Percentiles rank a stretch among this genome's conserved stretches.
Evolutionary conservation across 257 asterid species (phyloP).

Genomic region (Orobanche coerulescens): DNA sequence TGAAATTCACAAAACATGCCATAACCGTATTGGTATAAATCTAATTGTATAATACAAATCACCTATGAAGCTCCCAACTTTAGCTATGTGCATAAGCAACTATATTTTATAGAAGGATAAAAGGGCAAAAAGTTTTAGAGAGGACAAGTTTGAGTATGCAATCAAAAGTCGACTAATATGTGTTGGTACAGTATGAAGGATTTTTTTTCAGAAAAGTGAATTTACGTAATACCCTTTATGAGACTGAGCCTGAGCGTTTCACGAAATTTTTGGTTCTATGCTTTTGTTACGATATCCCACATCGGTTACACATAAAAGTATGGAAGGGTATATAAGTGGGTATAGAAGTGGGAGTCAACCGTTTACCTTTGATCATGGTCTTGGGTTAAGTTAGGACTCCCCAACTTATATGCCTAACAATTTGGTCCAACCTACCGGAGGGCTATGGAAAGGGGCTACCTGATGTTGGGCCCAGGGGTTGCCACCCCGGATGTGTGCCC

Average conservation of each 20-base stretch:
- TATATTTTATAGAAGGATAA: not conserved
- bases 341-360: too few relatives aligned
- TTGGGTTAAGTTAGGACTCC: too few relatives aligned
- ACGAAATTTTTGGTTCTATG: too few relatives aligned
- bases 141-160: not conserved
- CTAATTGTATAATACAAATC: not conserved
- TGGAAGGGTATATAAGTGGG: too few relatives aligned
- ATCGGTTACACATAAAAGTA: too few relatives aligned
- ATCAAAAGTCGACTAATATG: not conserved
- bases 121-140: not conserved
- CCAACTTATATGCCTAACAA: too few relatives aligned
- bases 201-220: not conserved
- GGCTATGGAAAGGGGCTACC: too few relatives aligned
- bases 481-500: too few relatives aligned
- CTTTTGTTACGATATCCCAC: too few relatives aligned
- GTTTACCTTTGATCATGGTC: too few relatives aligned
- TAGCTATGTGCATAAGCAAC: not conserved
- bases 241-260: not conserved
- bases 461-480: too few relatives aligned
- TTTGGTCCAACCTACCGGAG: too few relatives aligned
- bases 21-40: not conserved
- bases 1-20: not conserved
- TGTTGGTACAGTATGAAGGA: not conserved
- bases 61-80: not conserved
- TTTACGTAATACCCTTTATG: not conserved